Evolutionary conservation across 2,329 filamentous ascomycete species (phyloP), one percentile per base, ranked within the genome.

Genomic region (Pseudogymnoascus sp.): DNA sequence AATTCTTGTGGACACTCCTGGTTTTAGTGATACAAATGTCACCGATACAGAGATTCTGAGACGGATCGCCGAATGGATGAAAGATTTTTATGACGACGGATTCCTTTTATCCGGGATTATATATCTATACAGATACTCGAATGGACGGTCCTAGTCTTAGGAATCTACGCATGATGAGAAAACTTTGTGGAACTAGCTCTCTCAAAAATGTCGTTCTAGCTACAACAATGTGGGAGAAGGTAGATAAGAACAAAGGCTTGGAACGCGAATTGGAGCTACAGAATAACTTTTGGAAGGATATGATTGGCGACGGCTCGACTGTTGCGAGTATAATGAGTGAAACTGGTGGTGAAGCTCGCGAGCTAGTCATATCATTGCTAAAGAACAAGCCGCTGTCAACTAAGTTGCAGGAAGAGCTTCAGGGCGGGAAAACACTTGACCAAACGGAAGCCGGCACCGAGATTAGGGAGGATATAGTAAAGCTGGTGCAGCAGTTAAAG

Each of bases 1-100:
- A 7, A 62, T 65, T 25, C 52, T 68, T 9, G 69, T 78, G 41
- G 76, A 79, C 61, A 78, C 77, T 0, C 75, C 76, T 0, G 77
- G 77, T 0, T 79, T 78, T 62, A 69, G 78, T 60, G 76, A 79
- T 61, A 77, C 72, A 0, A 62, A 68, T 19, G 38, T 66, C 2
- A 67, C 63, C 4, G 76, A 79, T 38, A 66, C 72, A 0, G 75
- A 78, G 2, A 69, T 78, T 2, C 66, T 79, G 1, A 58, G 61
- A 1, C 69, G 72, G 22, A 71, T 78, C 16, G 71, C 72, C 0
- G 62, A 28, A 2, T 77, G 70, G 66, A 64, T 78, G 0, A 64
- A 60, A 0, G 59, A 52, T 1, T 63, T 67, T 0, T 76, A 72
- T 59, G 12, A 62, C 9, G 16, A 52, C 2, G 30, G 22, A 3